phyloP scores from a whole-genome alignment of 169 alveolate species.

The Toxoplasma gondii region DNA sequence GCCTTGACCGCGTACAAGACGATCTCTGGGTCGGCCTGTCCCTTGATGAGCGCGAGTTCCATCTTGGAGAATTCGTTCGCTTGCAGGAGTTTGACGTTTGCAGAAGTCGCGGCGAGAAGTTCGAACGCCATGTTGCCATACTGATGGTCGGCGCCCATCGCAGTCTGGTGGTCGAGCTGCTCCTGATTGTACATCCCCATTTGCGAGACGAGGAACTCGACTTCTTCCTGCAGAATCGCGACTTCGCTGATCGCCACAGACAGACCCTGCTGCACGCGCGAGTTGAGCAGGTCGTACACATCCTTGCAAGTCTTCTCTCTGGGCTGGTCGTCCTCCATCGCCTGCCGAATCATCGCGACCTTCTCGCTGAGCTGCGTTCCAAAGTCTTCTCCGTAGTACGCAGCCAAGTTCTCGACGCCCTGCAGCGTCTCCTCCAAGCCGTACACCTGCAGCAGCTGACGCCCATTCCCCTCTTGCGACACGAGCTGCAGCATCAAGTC shows the following conservation, averaged over 20 bases:
- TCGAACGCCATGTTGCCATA: conserved; percentile 69
- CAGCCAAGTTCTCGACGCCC: conserved; percentile 42
- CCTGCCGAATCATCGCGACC: conserved; percentile 70
- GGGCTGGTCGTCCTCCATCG: conserved; percentile 71
- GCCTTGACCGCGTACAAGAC: conserved; percentile 68
- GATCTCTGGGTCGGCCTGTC: conserved; percentile 63
- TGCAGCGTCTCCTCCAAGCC: conserved; percentile 61
- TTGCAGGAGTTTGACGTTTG: conserved; percentile 63
- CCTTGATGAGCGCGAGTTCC: conserved; percentile 55
- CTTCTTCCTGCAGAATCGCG: conserved; percentile 64
- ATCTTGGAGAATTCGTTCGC: conserved; percentile 64
- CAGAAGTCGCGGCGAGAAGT: conserved; percentile 48
- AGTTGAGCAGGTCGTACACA: conserved; percentile 61
- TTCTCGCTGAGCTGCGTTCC: conserved; percentile 55
- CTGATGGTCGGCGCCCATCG: conserved; percentile 68
- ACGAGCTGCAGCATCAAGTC: conserved; percentile 64
- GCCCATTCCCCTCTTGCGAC: conserved; percentile 64
- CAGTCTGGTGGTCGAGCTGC: conserved; percentile 52
- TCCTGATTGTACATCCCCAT: conserved; percentile 61
- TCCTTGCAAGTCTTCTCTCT: conserved; percentile 70
- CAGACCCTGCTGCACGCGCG: conserved; percentile 54
- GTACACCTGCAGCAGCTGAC: conserved; percentile 59
- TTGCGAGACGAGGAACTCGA: conserved; percentile 59
- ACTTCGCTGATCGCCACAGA: conserved; percentile 66
- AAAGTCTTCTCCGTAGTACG: conserved; percentile 47